phyloP scores from a whole-genome alignment of 2,329 filamentous ascomycete genomes.

The Fusarium zealandicum region DNA sequence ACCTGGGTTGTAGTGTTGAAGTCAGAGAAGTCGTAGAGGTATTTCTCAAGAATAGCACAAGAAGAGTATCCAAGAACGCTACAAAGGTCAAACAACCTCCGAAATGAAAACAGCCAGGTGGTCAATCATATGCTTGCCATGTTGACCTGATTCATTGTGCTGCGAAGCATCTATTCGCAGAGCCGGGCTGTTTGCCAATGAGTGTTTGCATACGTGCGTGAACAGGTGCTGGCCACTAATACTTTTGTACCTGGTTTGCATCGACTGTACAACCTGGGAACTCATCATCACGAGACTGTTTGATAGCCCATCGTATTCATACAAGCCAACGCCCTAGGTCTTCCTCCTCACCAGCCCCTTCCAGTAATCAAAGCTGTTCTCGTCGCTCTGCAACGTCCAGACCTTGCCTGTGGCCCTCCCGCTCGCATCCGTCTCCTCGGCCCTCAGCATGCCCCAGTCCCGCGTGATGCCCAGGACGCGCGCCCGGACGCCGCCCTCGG shows the following conservation, averaged over 20 bases:
- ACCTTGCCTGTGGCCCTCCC: constrained; percentile 78
- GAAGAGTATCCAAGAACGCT: too few species aligned
- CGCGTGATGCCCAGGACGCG: constrained; percentile 84
- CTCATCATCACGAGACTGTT: background rate
- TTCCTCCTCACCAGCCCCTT: constrained; percentile 85
- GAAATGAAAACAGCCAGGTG: background rate
- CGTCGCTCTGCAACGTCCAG: constrained; percentile 90
- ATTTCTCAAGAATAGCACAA: too few species aligned
- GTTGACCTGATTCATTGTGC: constrained; percentile 16
- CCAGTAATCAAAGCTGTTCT: constrained; percentile 99
- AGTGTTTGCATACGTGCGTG: background rate
- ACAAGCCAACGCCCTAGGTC: constrained; percentile 51
- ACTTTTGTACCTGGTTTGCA: background rate
- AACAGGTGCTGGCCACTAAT: background rate
- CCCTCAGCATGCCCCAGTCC: constrained; percentile 89
- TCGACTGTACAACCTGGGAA: background rate
- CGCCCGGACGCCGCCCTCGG: constrained; percentile 76
- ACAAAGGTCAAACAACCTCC: too few species aligned
- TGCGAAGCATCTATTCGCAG: background rate
- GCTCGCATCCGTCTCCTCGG: constrained; percentile 79
- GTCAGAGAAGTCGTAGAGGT: too few species aligned
- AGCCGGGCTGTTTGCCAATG: background rate
- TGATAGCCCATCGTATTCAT: background rate
- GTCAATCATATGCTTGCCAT: background rate
- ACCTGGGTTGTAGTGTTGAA: too few species aligned